A percentile compares a stretch with the other conserved stretches of the same genome.
Evolutionary conservation across 305 asterid genomes (phyloP).

Genomic region (Lippia alba): DNA sequence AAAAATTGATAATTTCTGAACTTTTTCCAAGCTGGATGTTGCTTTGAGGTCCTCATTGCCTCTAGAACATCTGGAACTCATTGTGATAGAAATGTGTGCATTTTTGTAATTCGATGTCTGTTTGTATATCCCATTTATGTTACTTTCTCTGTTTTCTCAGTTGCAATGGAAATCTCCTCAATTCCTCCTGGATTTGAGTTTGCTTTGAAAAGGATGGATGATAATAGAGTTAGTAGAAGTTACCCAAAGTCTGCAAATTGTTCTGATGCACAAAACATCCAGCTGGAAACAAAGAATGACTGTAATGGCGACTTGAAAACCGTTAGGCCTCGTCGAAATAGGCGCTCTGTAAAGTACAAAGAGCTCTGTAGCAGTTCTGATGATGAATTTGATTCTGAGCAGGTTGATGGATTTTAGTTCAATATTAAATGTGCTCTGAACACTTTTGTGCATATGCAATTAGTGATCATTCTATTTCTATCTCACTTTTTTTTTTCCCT

Average conservation of each 20-base stretch:
- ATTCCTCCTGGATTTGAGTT: constrained; percentile 83
- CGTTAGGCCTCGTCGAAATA: constrained; percentile 42
- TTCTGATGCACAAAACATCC: constrained; percentile 37
- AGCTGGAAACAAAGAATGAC: constrained; percentile 45
- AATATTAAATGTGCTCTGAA: not conserved
- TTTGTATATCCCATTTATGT: not conserved
- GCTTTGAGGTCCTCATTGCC: not conserved
- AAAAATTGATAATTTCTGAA: not conserved
- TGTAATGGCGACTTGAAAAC: constrained; percentile 27
- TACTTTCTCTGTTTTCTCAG: constrained; percentile 29
- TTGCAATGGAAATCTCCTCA: constrained; percentile 55
- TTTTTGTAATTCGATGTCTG: not conserved
- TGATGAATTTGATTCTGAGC: constrained; percentile 50
- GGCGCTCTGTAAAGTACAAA: constrained; percentile 46
- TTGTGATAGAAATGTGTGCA: not conserved
- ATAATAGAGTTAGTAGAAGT: constrained; percentile 33
- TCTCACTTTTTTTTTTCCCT: too few species aligned
- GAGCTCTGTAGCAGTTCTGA: constrained; percentile 44
- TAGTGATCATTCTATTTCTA: too few species aligned
- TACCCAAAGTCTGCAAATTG: constrained; percentile 36
- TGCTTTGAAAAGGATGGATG: constrained; percentile 54
- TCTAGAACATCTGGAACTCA: constrained; percentile 1
- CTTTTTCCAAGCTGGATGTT: not conserved
- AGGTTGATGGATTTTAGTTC: constrained; percentile 41
- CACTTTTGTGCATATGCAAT: not conserved